These are phyloP conservation scores for Paramecium primaurelia DNA, from an alignment of 73 alveolate species.

Conservation along the genomic window DNA sequence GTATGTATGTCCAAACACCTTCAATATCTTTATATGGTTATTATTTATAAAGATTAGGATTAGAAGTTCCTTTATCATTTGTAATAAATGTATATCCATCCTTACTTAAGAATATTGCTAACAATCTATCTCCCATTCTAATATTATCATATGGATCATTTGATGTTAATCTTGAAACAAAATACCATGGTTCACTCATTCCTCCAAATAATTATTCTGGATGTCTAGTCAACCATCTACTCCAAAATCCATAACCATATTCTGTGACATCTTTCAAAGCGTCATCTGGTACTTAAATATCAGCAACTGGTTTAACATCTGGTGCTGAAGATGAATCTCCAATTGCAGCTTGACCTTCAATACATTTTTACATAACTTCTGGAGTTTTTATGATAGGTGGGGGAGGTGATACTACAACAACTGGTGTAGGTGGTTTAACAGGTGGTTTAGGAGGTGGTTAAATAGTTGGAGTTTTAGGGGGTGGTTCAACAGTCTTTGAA, in stretches of 20 bases:
- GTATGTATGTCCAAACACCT: slow-evolving; percentile 48
- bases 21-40: not conserved
- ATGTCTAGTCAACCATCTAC: slow-evolving; percentile 36
- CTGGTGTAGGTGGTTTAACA: not conserved
- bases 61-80: not conserved
- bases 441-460: not conserved
- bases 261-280: slow-evolving; percentile 19
- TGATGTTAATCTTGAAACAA: slow-evolving; percentile 15
- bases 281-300: slow-evolving; percentile 5
- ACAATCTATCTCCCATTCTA: slow-evolving; percentile 29
- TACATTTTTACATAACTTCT: slow-evolving; percentile 19
- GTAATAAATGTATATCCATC: slow-evolving; percentile 49
- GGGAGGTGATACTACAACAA: not conserved
- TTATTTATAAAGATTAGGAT: slow-evolving; percentile 3
- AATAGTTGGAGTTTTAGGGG: not conserved
- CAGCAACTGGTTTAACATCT: slow-evolving; percentile 17
- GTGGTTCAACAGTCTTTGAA: not conserved
- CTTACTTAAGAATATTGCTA: not conserved
- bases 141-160: slow-evolving; percentile 51
- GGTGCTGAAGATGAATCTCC: slow-evolving; percentile 35
- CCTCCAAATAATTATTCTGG: not conserved
- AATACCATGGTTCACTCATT: slow-evolving; percentile 32
- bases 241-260: slow-evolving; percentile 42
- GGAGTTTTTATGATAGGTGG: not conserved
- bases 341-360: slow-evolving; percentile 1